Evolutionary conservation across 352 stramenopile genomes (phyloP).

Genomic region (Phytophthora pluvialis): DNA sequence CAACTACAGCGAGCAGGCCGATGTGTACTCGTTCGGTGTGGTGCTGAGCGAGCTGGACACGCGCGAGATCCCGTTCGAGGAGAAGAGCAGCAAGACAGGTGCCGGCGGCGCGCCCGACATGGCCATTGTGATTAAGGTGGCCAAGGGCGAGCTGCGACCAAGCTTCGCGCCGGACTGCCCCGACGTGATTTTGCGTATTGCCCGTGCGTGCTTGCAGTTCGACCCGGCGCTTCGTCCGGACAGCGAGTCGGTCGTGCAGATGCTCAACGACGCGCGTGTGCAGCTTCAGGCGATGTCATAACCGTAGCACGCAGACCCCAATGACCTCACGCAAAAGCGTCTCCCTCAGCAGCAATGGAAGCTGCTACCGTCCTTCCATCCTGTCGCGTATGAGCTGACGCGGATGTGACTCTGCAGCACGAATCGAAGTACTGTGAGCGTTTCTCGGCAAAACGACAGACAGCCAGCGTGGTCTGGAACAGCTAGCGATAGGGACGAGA

Average conservation of each 20-base stretch:
- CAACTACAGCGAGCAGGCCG: conserved; percentile 87
- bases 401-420: conserved; percentile 32
- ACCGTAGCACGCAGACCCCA: conserved; percentile 25
- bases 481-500: conserved; percentile 27
- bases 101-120: conserved; percentile 70
- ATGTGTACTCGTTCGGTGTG: conserved; percentile 91
- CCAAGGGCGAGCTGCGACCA: conserved; percentile 81
- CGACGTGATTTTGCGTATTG: conserved; percentile 71
- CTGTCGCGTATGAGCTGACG: conserved; percentile 28
- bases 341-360: conserved; percentile 56
- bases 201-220: conserved; percentile 86
- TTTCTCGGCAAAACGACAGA: conserved; percentile 28
- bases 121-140: conserved; percentile 89
- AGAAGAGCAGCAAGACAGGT: conserved; percentile 77
- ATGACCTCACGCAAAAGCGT: conserved; percentile 50
- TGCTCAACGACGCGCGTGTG: conserved; percentile 77
- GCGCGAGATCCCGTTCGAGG: conserved; percentile 88
- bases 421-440: conserved; percentile 33
- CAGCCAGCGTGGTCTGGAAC: conserved; percentile 13
- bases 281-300: conserved; percentile 59
- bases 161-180: conserved; percentile 70
- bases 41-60: conserved; percentile 89
- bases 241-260: conserved; percentile 71
- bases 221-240: conserved; percentile 82
- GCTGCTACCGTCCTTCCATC: conserved; percentile 55